Conservation (phyloP, 768 basidiomycete genomes). For the Termitomyces sp. region DNA sequence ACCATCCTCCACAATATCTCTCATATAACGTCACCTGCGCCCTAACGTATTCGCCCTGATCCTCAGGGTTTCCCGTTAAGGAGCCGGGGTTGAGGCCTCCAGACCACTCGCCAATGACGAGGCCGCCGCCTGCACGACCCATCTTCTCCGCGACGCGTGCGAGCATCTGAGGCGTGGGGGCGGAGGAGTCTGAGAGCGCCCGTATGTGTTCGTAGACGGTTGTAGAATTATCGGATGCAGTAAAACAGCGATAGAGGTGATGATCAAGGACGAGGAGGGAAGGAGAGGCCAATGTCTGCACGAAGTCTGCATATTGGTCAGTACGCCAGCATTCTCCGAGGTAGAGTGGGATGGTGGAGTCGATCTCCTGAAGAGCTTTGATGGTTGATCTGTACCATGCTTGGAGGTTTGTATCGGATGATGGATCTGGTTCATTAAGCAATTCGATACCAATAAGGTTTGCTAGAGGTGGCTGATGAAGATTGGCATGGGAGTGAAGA, state of each 20-base stretch:
- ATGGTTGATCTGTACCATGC: conserved; percentile 62
- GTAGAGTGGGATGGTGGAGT: conserved; percentile 60
- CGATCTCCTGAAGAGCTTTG: conserved; percentile 41
- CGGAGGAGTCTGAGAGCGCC: conserved; percentile 35
- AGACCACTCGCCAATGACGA: conserved; percentile 79
- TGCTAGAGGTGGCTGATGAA: conserved; percentile 31
- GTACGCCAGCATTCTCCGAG: conserved; percentile 74
- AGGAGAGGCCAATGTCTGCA: conserved; percentile 23
- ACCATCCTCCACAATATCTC: conserved; percentile 61
- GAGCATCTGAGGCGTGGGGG: conserved; percentile 33
- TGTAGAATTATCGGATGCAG: conserved; percentile 46
- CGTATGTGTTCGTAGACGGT: conserved; percentile 49
- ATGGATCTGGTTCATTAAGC: conserved; percentile 51
- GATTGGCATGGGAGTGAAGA: conserved; percentile 16
- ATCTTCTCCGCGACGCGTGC: conserved; percentile 24
- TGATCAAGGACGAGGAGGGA: conserved; percentile 65
- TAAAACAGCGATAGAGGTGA: conserved; percentile 82
- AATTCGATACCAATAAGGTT: conserved; percentile 59
- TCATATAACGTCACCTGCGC: conserved; percentile 69
- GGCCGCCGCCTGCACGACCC: conserved; percentile 27
- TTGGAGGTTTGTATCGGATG: conserved; percentile 44
- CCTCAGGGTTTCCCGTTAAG: conserved; percentile 30
- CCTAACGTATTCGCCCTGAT: conserved; percentile 41
- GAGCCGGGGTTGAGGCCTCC: conserved; percentile 67
- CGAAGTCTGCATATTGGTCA: conserved; percentile 54